phyloP scores from a whole-genome alignment of 495 filamentous ascomycete genomes.

The Neurospora sp. region DNA sequence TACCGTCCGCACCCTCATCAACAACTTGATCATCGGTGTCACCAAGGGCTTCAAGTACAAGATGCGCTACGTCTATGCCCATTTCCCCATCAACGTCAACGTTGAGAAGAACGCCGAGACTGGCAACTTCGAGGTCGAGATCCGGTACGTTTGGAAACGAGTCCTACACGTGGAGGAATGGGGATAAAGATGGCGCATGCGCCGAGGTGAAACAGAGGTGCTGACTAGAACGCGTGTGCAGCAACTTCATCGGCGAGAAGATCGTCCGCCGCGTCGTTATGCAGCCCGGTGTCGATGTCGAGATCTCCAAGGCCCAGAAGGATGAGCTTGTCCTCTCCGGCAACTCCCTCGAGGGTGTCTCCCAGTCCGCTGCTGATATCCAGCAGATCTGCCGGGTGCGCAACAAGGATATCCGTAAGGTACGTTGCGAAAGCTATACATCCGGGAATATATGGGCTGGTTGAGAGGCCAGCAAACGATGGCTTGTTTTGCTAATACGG shows the following conservation, averaged over 20 bases:
- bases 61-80: constrained; percentile 99
- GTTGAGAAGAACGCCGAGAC: constrained; percentile 92
- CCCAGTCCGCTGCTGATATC: constrained; percentile 95
- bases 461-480: not conserved
- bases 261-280: constrained; percentile 85
- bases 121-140: constrained; percentile 82
- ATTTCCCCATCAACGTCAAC: constrained; percentile 99
- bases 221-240: constrained; percentile 31
- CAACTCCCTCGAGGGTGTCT: constrained; percentile 93
- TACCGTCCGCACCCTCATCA: constrained; percentile 92
- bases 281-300: constrained; percentile 80
- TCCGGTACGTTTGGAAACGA: constrained; percentile 60
- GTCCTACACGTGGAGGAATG: not conserved
- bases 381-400: constrained; percentile 98
- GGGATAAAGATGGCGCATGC: not conserved
- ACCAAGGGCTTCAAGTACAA: constrained; percentile 99
- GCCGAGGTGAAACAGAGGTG: constrained; percentile 6
- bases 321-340: constrained; percentile 89
- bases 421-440: constrained; percentile 21
- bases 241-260: constrained; percentile 99
- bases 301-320: constrained; percentile 83
- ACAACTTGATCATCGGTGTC: constrained; percentile 96
- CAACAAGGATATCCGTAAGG: constrained; percentile 99
- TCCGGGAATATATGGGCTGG: not conserved
- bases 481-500: constrained; percentile 22